Percentiles rank a stretch among this genome's conserved stretches.
Conservation (phyloP, 352 stramenopile genomes). For the Thraustochytrium sp. region DNA sequence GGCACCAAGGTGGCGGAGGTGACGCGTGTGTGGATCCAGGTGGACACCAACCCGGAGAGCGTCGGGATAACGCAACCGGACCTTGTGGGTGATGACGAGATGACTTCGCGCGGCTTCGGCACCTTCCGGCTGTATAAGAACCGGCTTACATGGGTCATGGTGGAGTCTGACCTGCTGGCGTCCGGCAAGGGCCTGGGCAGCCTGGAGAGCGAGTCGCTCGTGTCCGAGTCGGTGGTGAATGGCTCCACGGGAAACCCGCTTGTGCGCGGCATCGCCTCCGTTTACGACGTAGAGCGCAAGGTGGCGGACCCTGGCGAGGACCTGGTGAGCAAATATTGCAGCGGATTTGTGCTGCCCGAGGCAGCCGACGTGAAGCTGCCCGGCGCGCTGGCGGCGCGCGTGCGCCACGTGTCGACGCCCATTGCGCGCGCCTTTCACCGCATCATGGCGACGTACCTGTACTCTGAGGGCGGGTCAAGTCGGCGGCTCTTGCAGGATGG, state of each 20-base stretch:
- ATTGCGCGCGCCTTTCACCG: not conserved
- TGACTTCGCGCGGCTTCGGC: not conserved
- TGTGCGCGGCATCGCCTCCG: too few species aligned
- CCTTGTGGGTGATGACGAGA: conserved; percentile 28
- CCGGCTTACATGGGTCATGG: conserved; percentile 12
- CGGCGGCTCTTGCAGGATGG: not conserved
- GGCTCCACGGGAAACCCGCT: too few species aligned
- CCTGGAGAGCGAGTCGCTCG: not conserved
- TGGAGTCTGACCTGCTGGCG: not conserved
- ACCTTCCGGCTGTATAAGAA: conserved; percentile 31
- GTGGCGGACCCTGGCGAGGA: not conserved
- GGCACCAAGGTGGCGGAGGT: conserved; percentile 14
- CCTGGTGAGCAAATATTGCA: not conserved
- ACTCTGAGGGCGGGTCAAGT: not conserved
- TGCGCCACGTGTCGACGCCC: not conserved
- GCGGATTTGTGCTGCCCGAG: not conserved
- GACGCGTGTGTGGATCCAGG: not conserved
- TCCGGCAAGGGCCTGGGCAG: not conserved
- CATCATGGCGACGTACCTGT: not conserved
- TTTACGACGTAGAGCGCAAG: not conserved
- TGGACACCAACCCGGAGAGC: conserved; percentile 23
- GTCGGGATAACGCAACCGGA: not conserved
- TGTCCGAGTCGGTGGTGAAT: too few species aligned
- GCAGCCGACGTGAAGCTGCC: not conserved
- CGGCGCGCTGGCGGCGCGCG: not conserved